Percentiles rank a stretch among this genome's conserved stretches.
These are phyloP conservation scores for Austroboletus festivus DNA, from an alignment of 768 basidiomycete genomes.

Conservation along the genomic window DNA sequence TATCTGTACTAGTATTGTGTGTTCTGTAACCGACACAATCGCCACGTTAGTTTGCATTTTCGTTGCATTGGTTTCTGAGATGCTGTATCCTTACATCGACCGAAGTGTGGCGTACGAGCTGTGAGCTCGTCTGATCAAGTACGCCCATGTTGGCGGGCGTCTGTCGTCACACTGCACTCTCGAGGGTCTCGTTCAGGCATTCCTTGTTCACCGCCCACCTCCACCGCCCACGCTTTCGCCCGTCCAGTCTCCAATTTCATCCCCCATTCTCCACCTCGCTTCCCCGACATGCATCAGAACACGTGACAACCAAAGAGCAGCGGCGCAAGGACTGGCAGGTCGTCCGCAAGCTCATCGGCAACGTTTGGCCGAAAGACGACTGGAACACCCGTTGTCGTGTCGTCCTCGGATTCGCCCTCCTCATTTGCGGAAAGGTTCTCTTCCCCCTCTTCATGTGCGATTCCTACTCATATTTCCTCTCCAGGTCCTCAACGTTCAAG, in stretches of 20 bases:
- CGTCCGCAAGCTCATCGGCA: conserved; percentile 73
- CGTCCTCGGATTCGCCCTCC: conserved; percentile 71
- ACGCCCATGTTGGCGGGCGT: conserved; percentile 22
- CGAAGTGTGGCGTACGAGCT: no score
- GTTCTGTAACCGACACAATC: conserved; percentile 14
- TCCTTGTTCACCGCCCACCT: not conserved
- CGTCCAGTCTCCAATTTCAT: no score
- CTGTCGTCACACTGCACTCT: conserved; percentile 23
- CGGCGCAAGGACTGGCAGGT: conserved; percentile 84
- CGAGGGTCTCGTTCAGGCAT: conserved; percentile 5
- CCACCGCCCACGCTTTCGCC: conserved; percentile 2
- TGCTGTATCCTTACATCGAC: not conserved
- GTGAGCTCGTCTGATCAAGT: not conserved
- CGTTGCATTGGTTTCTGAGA: no score
- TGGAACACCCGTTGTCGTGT: conserved; percentile 82
- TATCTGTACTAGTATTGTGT: conserved; percentile 19
- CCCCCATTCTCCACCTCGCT: conserved; percentile 19
- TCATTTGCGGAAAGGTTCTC: conserved; percentile 80
- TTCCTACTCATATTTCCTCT: not conserved
- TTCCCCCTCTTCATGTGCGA: not conserved
- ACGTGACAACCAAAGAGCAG: conserved; percentile 42
- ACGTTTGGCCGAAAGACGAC: conserved; percentile 91
- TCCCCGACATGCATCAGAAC: conserved; percentile 11
- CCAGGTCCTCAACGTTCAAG: conserved; percentile 93
- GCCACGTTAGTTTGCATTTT: not conserved